Base-by-base conservation (phyloP, 2,329 filamentous ascomycete species). In the Phaeosphaeria sp. region DNA sequence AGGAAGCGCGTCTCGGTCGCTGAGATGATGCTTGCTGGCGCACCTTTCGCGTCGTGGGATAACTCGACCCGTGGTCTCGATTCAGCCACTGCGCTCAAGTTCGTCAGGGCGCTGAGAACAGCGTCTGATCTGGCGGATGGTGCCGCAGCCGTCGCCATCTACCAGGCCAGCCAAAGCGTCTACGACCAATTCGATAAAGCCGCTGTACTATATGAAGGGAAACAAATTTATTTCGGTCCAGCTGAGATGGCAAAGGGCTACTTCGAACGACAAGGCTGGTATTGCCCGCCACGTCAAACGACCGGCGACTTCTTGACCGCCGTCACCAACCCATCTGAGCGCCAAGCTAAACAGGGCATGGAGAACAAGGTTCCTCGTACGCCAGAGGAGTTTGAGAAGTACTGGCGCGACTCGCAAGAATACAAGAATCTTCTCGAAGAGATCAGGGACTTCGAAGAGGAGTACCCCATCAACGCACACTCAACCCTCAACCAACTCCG, bases 301-400 rank as follows among this genome's bases (percentile, higher is more conserved):
- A 88, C 87, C 0, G 87, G 86, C 2, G 91, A 94, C 66, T 94
- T 93, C 73, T 77, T 93, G 22, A 93, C 90, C 0, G 90, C 88
- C 1, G 86, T 93, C 54, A 92, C 87, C 2, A 80, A 79, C 39
- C 63, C 81, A 0, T 64, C 74, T 36, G 81, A 83, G 63, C 77
- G 81, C 49, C 63, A 78, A 27, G 70, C 80, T 0, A 67, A 64
- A n/a, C 53, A 72, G 30, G 81, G 80, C 1, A 80, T 71, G 59
- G 79, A 82, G 65, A 70, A 77, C 60, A 75, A 71, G 50, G 79
- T 81, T 0, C 81, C 81, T n/a, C 76, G 80, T 13, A 82, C 80
- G 0, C 77, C 81, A 0, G 78, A 82, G 48, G 81, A 83, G 2
- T 83, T 83, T 56, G 81, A 81, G 36, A 66, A 68, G 20, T 73